phyloP scores from a whole-genome alignment of 129 eudicot species.

The sunflower (Helianthus annuus) region HanXRQr2.0-SUNRISE NC_035438.2:1278169-1278668 shows the following conservation, averaged over 20 bases:
- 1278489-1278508: too few relatives aligned
- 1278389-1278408: constrained; percentile 78
- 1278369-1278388: constrained; percentile 79
- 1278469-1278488: constrained; percentile 42
- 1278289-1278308: constrained; percentile 67
- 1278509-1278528: background rate
- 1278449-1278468: constrained; percentile 93
- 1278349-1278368: constrained; percentile 77
- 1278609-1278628: constrained; percentile 79
- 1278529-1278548: constrained; percentile 28
- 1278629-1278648: constrained; percentile 25
- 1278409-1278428: constrained; percentile 66
- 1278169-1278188: background rate
- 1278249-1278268: background rate
- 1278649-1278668: background rate
- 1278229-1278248: too few relatives aligned
- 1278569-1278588: constrained; percentile 75
- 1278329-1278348: constrained; percentile 59
- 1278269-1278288: constrained; percentile 87
- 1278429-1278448: constrained; percentile 97
- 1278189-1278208: too few relatives aligned
- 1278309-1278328: constrained; percentile 58
- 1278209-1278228: background rate
- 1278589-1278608: constrained; percentile 75
- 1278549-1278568: constrained; percentile 62